Base-by-base conservation (phyloP, 225 moss, liverwort and hornwort genomes). In the Climacium dendroides region DNA sequence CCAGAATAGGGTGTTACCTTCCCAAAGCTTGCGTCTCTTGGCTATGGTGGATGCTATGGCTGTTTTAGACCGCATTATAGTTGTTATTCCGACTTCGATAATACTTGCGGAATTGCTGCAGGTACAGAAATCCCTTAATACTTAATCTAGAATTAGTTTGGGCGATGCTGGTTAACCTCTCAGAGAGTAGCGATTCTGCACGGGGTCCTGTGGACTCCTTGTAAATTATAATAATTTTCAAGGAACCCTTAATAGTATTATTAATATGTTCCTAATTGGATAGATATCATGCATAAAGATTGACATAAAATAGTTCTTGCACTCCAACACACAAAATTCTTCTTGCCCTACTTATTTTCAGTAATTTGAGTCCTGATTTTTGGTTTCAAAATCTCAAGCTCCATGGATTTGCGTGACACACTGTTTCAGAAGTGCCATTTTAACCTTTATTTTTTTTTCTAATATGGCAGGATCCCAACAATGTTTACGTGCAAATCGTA, bases 41-140 rank as follows among this genome's bases (percentile, higher is more conserved):
- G 94, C 95, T 77, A 93, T 96, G 95, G 93, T 93, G 78, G 95
- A 96, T 93, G 95, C 93, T 26, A 87, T 96, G 93, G 91, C 95
- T 74, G 94, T 95, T 80, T 87, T 96, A 88, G 95, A 96, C 88
- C 95, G 95, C 81, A 91, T 96, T 15, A 87, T 91, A 80, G 89
- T 86, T 60, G 88, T 92, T 79, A 89, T 96, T 74, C 90, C 94
- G 62, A 95, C 93, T 87, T 89, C 93, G 80, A 92, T 91, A 85
- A 86, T 95, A 71, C 91, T 95, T 52, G 87, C 89, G 80, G 95
- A 96, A 88, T 91, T 96, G 81, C 92, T 96, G 61, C 94, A 95
- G 95, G 96, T 96, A 81, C 74, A 80, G 55, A 52, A 70, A 89
- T 76, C 41, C 86, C 57, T 55, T 32, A 48, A 59, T 89, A 57